Percentiles rank a stretch among this genome's conserved stretches.
phyloP scores from a whole-genome alignment of 2,329 filamentous ascomycete genomes.

The Colletotrichum cereale region DNA sequence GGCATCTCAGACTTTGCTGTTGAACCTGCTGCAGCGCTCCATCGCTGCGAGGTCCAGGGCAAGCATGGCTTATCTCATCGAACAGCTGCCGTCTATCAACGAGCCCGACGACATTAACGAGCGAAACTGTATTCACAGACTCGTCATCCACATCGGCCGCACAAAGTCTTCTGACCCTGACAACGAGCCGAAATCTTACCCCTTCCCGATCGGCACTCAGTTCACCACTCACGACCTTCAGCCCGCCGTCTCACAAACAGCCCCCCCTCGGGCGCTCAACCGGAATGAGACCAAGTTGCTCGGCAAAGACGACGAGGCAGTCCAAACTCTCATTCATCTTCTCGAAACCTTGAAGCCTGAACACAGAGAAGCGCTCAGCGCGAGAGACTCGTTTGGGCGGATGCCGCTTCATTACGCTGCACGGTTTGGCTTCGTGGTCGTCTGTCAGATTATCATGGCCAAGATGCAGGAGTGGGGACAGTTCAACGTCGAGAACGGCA shows the following conservation, averaged over 20 bases:
- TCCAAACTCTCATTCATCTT: slow-evolving; percentile 73
- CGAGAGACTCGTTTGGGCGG: slow-evolving; percentile 83
- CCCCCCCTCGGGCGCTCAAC: slow-evolving; percentile 71
- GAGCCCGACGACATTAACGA: slow-evolving; percentile 94
- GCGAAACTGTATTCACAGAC: slow-evolving; percentile 91
- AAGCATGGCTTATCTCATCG: slow-evolving; percentile 79
- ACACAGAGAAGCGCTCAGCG: slow-evolving; percentile 76
- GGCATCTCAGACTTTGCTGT: slow-evolving; percentile 74
- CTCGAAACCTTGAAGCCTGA: slow-evolving; percentile 76
- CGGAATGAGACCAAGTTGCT: slow-evolving; percentile 77
- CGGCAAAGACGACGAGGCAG: slow-evolving; percentile 78
- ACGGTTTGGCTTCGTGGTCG: slow-evolving; percentile 92
- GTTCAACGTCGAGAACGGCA: slow-evolving; percentile 86
- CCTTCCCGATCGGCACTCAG: slow-evolving; percentile 63
- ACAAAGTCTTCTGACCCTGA: slow-evolving; percentile 67
- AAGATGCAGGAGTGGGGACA: slow-evolving; percentile 91
- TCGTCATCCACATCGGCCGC: slow-evolving; percentile 92
- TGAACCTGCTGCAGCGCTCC: slow-evolving; percentile 83
- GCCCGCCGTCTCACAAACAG: slow-evolving; percentile 77
- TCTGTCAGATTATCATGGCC: slow-evolving; percentile 88
- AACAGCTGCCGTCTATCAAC: slow-evolving; percentile 77
- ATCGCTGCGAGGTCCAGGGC: slow-evolving; percentile 77
- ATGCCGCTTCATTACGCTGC: slow-evolving; percentile 93
- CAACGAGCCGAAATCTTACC: slow-evolving; percentile 61
- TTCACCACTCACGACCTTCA: slow-evolving; percentile 81